phyloP scores from a whole-genome alignment of 805 yeast genomes.

The Hanseniaspora lachancei region DNA sequence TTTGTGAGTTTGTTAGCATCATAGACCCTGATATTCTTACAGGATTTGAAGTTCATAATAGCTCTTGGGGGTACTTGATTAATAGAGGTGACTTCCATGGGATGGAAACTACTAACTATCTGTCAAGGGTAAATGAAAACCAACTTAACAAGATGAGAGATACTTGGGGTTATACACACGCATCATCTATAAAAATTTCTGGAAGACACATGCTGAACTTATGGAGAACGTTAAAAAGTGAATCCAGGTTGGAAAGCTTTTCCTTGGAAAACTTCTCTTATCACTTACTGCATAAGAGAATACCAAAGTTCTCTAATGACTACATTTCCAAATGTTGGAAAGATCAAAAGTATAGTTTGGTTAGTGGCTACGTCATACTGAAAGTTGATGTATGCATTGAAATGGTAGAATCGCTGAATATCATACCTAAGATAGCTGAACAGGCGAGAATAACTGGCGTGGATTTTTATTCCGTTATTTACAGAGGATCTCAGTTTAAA shows the following conservation, averaged over 20 bases:
- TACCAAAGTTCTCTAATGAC: constrained; percentile 47
- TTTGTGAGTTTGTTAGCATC: constrained; percentile 42
- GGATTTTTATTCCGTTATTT: constrained; percentile 75
- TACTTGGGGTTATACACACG: constrained; percentile 71
- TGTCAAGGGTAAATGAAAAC: constrained; percentile 46
- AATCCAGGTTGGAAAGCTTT: constrained; percentile 50
- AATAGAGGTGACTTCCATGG: constrained; percentile 45
- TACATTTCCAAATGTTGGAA: constrained; percentile 39
- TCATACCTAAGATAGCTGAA: constrained; percentile 47
- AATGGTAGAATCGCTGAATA: neutral
- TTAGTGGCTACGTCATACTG: constrained; percentile 31
- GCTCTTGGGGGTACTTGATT: constrained; percentile 82
- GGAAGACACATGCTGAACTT: constrained; percentile 79
- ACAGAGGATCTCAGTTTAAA: constrained; percentile 86
- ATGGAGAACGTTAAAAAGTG: constrained; percentile 65
- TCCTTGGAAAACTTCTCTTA: constrained; percentile 64
- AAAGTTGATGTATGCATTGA: neutral
- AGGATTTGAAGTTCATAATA: constrained; percentile 69
- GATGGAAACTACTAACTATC: constrained; percentile 40
- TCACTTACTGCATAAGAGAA: constrained; percentile 49
- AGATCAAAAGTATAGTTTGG: constrained; percentile 17
- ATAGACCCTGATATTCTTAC: constrained; percentile 80
- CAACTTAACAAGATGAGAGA: constrained; percentile 46
- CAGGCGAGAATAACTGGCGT: constrained; percentile 78
- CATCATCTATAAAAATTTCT: constrained; percentile 50